Percentiles rank a stretch among this genome's conserved stretches.
These are phyloP conservation scores for Lyophyllum atratum DNA, from an alignment of 768 basidiomycete genomes.

Conservation along the genomic window DNA sequence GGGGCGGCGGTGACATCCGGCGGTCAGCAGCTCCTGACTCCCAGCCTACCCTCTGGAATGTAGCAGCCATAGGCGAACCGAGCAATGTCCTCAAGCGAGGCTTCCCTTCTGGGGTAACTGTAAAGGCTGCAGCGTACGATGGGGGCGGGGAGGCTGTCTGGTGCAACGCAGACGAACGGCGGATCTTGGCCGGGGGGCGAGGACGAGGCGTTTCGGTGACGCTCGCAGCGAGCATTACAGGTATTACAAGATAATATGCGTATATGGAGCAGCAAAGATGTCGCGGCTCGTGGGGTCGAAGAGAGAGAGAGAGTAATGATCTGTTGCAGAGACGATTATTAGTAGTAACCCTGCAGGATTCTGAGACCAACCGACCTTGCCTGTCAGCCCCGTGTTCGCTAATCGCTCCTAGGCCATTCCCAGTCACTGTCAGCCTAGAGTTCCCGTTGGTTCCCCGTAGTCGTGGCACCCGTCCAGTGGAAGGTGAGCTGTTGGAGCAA, in stretches of 20 bases:
- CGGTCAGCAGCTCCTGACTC: constrained; percentile 11
- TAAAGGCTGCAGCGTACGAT: constrained; percentile 49
- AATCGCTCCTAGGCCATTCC: constrained; percentile 10
- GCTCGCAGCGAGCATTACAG: constrained; percentile 35
- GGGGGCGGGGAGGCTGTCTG: constrained; percentile 37
- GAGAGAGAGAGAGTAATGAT: neutral
- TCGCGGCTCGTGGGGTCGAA: neutral
- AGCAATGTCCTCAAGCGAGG: constrained; percentile 29
- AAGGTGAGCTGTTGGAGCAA: neutral
- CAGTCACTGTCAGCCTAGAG: no score
- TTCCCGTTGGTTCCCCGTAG: neutral
- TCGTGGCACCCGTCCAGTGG: neutral
- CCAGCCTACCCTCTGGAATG: constrained; percentile 33
- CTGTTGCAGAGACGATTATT: neutral
- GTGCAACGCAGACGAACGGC: constrained; percentile 44
- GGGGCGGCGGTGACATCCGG: constrained; percentile 20
- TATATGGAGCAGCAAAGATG: constrained; percentile 4
- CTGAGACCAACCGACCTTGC: constrained; percentile 1
- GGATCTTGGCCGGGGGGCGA: constrained; percentile 67
- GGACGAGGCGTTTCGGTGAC: constrained; percentile 59
- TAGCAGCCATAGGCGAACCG: constrained; percentile 39
- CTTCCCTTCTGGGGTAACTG: constrained; percentile 28
- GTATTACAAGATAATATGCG: constrained; percentile 1
- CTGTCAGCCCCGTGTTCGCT: no score
- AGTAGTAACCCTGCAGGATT: neutral